Conservation (phyloP, 768 basidiomycete species). For the Sarcodon sp. region DNA sequence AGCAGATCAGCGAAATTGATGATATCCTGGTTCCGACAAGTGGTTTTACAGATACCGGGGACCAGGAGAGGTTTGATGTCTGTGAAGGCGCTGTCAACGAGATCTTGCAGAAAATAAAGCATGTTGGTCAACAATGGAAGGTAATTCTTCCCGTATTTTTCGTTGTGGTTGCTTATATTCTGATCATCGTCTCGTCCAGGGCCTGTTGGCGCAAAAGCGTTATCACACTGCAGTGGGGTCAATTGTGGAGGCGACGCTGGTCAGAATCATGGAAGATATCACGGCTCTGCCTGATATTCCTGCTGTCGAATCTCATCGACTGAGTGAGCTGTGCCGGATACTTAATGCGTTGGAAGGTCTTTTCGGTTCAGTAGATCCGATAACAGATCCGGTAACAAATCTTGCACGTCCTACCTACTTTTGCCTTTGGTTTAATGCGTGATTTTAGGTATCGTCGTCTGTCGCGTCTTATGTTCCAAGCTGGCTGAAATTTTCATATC, state of each 20-base stretch:
- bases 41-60: conserved; percentile 56
- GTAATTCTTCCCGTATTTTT: conserved; percentile 25
- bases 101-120: conserved; percentile 50
- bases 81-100: conserved; percentile 59
- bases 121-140: conserved; percentile 57
- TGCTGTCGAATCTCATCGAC: conserved; percentile 70
- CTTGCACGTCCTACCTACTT: conserved; percentile 6
- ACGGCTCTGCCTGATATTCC: conserved; percentile 77
- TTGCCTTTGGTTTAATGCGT: conserved; percentile 1
- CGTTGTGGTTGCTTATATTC: neutral
- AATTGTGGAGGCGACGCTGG: conserved; percentile 55
- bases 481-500: conserved; percentile 92
- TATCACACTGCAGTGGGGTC: conserved; percentile 63
- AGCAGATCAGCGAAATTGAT: conserved; percentile 30
- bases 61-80: conserved; percentile 65
- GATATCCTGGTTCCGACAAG: conserved; percentile 39
- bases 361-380: conserved; percentile 47
- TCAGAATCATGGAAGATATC: conserved; percentile 57
- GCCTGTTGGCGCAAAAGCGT: conserved; percentile 54
- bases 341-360: conserved; percentile 70
- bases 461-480: conserved; percentile 80
- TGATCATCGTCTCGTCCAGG: conserved; percentile 23
- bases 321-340: conserved; percentile 75
- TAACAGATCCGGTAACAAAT: conserved; percentile 27
- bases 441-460: conserved; percentile 32